Evolutionary conservation across 75 land plant species (phyloP), one percentile per base, ranked within the genome.

Genomic region (Azolla pinnata): DNA sequence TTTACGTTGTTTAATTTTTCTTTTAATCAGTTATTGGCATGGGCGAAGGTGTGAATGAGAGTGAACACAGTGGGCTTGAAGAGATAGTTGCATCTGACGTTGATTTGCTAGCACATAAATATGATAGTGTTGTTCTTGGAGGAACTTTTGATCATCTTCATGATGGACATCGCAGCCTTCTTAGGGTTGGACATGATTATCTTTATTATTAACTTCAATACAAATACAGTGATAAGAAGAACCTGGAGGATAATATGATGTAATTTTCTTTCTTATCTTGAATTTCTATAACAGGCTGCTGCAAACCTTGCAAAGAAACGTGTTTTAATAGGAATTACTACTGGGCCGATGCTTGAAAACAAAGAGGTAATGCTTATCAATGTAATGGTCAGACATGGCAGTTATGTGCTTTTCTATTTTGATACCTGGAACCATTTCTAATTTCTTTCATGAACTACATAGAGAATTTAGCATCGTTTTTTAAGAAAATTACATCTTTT

Each of bases 101-200:
- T n/a, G n/a, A n/a, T n/a, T n/a, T n/a, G n/a, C n/a, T n/a, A n/a
- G n/a, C n/a, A n/a, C n/a, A n/a, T n/a, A n/a, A n/a, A n/a, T 59
- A 59, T 44, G 27, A 60, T 27, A 64, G 66, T 10, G 87, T 81
- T 26, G 90, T 90, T 20, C 79, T 90, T 5, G 96, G 90, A 27
- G 96, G 96, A n/a, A 90, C 96, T 24, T 90, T 90, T 60, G 96
- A 90, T 54, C 75, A 90, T 12, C 68, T 90, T 29, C 96, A 90
- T 52, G 78, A 75, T 42, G 96, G 96, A 7, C 96, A 90, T 50
- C 83, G 76, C 32, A 73, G 62, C 18, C 85, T 90, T 33, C 75
- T 90, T 62, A 81, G 78, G 83, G 88, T 82, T 19, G 29, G 24
- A 2, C 4, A 12, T 52, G 20, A 18, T 18, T 12, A 14, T 38